Conservation (phyloP, 345 rosid species). For the Odontarrhena argentea region DNA sequence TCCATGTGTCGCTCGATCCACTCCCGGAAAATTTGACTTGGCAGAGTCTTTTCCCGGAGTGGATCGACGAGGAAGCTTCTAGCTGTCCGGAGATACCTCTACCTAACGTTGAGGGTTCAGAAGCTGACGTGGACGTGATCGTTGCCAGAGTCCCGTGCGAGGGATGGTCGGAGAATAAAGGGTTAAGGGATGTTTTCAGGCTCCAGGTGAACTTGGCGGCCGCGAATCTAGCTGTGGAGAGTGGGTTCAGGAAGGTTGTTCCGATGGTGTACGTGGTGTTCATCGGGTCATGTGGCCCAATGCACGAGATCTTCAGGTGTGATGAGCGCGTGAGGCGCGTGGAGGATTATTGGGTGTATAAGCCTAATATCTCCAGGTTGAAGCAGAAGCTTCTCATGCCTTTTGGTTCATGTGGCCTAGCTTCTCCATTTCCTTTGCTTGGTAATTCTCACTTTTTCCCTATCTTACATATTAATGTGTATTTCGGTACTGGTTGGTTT, state of each 20-base stretch:
- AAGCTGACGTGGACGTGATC: conserved; percentile 62
- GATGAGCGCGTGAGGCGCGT: conserved; percentile 61
- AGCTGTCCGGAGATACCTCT: conserved; percentile 76
- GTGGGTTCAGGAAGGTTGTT: conserved; percentile 40
- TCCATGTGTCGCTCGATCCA: conserved; percentile 48
- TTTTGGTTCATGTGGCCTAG: conserved; percentile 79
- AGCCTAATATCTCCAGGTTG: conserved; percentile 55
- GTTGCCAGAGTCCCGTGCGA: conserved; percentile 71
- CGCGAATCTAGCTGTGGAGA: conserved; percentile 65
- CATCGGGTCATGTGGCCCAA: conserved; percentile 70
- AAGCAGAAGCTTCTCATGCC: conserved; percentile 76
- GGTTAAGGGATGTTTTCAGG: conserved; percentile 66
- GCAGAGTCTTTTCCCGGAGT: conserved; percentile 66
- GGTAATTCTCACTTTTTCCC: conserved; percentile 39
- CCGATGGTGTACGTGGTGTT: conserved; percentile 57
- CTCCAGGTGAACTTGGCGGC: conserved; percentile 79
- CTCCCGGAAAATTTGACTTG: conserved; percentile 46
- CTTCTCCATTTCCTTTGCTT: conserved; percentile 46
- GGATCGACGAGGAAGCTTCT: conserved; percentile 67
- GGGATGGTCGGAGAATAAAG: conserved; percentile 40
- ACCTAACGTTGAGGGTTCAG: conserved; percentile 44
- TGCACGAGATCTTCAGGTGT: conserved; percentile 79
- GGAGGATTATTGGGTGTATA: conserved; percentile 71
- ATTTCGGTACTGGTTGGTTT: conserved; percentile 31
- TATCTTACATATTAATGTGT: too few relatives aligned